These are phyloP conservation scores for Jaapia argillacea DNA, from an alignment of 768 basidiomycete species.

Conservation along the genomic window DNA sequence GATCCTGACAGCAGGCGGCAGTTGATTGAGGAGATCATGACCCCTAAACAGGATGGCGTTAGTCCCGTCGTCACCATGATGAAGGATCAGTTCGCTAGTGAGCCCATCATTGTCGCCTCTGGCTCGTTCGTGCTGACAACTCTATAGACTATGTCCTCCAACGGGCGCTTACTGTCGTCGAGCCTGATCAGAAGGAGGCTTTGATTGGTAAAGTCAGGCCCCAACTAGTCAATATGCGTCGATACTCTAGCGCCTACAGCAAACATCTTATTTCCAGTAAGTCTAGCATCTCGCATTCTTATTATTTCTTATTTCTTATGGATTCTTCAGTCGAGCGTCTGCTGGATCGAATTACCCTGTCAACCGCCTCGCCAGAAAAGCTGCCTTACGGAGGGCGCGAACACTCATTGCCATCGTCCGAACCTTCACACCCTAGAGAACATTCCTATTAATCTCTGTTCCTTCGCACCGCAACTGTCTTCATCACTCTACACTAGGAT, in stretches of 20 bases:
- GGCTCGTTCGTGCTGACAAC: slow-evolving; percentile 2
- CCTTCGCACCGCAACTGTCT: background rate
- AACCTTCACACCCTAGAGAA: too few relatives aligned
- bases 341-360: slow-evolving; percentile 36
- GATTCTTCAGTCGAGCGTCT: slow-evolving; percentile 55
- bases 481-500: background rate
- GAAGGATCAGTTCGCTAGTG: slow-evolving; percentile 86
- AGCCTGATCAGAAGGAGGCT: slow-evolving; percentile 60
- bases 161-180: slow-evolving; percentile 58
- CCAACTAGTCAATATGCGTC: slow-evolving; percentile 61
- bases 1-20: slow-evolving; percentile 51
- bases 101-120: slow-evolving; percentile 20
- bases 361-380: background rate
- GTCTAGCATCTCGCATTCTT: slow-evolving; percentile 16
- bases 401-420: too few relatives aligned
- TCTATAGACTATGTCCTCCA: slow-evolving; percentile 77
- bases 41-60: slow-evolving; percentile 50
- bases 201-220: slow-evolving; percentile 55
- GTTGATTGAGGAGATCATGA: slow-evolving; percentile 78
- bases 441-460: too few relatives aligned
- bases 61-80: slow-evolving; percentile 63
- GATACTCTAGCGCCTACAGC: slow-evolving; percentile 62
- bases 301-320: background rate
- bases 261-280: slow-evolving; percentile 76
- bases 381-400: too few relatives aligned